Percentiles rank a stretch among this genome's conserved stretches.
Evolutionary conservation across 371 early-diverging fungal species (phyloP).

Genomic region (Dipsacomyces acuminosporus): DNA sequence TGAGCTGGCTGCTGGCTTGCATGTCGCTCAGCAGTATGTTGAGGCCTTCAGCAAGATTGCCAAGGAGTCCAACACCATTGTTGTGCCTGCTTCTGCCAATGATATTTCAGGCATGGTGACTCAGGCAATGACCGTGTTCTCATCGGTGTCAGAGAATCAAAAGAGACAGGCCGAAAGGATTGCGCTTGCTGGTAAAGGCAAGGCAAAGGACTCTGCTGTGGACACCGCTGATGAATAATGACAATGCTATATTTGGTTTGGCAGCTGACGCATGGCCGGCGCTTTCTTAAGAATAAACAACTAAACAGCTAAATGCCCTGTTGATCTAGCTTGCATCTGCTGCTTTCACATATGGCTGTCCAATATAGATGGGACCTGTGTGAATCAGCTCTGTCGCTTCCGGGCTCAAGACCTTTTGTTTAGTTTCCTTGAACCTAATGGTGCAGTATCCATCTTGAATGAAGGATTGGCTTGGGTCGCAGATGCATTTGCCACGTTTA

Average conservation of each 20-base stretch:
- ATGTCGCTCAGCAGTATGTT: conserved; percentile 96
- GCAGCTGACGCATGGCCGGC: no score
- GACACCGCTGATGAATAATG: no score
- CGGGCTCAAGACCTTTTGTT: conserved; percentile 5
- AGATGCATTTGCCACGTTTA: conserved; percentile 20
- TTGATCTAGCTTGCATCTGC: no score
- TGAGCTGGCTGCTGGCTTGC: conserved; percentile 82
- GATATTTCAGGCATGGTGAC: conserved; percentile 83
- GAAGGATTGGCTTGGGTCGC: conserved; percentile 23
- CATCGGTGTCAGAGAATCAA: conserved; percentile 26
- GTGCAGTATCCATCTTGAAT: conserved; percentile 28
- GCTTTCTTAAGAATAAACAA: no score
- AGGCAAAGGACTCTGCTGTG: no score
- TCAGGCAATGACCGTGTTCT: conserved; percentile 56
- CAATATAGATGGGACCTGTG: not conserved
- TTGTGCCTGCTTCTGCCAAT: conserved; percentile 81
- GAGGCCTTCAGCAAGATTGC: conserved; percentile 90
- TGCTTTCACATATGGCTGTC: not conserved
- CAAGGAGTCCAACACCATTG: conserved; percentile 87
- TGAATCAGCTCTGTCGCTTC: conserved; percentile 1
- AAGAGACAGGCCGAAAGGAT: conserved; percentile 5
- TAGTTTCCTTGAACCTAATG: conserved; percentile 12
- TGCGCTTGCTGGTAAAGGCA: no score
- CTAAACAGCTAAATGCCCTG: no score
- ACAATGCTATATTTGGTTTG: no score